Percentiles rank a stretch among this genome's conserved stretches.
These are phyloP conservation scores for Elongisporangium undulatum DNA, from an alignment of 352 stramenopile species.

Conservation along the genomic window DNA sequence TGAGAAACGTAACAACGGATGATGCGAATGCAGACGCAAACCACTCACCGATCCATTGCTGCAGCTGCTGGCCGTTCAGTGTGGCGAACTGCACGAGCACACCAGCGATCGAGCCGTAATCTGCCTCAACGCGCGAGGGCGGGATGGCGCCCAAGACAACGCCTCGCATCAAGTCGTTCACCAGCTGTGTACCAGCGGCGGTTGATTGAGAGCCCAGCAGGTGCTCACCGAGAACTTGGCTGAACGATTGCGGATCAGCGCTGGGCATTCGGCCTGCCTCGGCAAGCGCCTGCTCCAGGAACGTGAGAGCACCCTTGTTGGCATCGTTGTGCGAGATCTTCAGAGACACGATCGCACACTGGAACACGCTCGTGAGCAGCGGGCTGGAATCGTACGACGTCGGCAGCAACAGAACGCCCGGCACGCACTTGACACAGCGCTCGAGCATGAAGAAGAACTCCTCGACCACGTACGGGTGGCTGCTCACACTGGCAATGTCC, in stretches of 20 bases:
- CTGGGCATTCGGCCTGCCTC: constrained; percentile 11
- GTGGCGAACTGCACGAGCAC: constrained; percentile 72
- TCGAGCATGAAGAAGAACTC: constrained; percentile 96
- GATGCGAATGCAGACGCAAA: constrained; percentile 46
- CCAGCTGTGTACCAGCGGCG: constrained; percentile 38
- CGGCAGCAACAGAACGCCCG: constrained; percentile 54
- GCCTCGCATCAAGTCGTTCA: constrained; percentile 54
- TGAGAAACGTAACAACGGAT: constrained; percentile 51
- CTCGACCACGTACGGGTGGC: constrained; percentile 92
- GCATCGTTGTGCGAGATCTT: constrained; percentile 92
- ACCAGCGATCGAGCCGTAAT: constrained; percentile 73
- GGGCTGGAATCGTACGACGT: constrained; percentile 21
- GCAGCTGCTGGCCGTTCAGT: constrained; percentile 46
- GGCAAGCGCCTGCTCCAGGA: constrained; percentile 72
- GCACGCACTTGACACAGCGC: constrained; percentile 82
- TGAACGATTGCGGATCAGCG: constrained; percentile 16
- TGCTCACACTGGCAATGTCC: constrained; percentile 41
- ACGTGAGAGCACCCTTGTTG: constrained; percentile 92
- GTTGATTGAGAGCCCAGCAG: constrained; percentile 5
- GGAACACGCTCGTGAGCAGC: constrained; percentile 78
- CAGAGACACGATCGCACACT: constrained; percentile 85
- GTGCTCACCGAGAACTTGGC: constrained; percentile 12
- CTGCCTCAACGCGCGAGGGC: constrained; percentile 64
- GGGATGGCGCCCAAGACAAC: constrained; percentile 61
- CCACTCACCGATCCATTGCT: constrained; percentile 61